A percentile compares a stretch with the other conserved stretches of the same genome.
phyloP scores from a whole-genome alignment of 805 yeast genomes.

The Saccharomycopsis schoenii region DNA sequence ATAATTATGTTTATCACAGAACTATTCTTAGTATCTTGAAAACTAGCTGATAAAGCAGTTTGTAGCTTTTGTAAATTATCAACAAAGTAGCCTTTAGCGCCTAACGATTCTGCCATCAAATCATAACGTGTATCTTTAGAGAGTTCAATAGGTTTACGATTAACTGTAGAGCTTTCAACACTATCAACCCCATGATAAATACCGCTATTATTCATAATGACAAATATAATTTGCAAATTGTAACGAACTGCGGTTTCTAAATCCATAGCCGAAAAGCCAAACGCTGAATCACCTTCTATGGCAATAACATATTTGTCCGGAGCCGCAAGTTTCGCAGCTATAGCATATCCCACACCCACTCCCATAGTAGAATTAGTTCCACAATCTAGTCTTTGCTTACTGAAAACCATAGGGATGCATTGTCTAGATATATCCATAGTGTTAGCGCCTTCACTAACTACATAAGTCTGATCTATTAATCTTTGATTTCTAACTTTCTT shows the following conservation, averaged over 20 bases:
- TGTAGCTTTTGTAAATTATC: slow-evolving; percentile 31
- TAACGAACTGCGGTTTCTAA: slow-evolving; percentile 57
- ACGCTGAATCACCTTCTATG: slow-evolving; percentile 70
- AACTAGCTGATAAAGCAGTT: slow-evolving; percentile 28
- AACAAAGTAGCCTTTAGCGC: slow-evolving; percentile 44
- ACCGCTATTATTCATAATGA: slow-evolving; percentile 68
- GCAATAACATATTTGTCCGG: slow-evolving; percentile 41
- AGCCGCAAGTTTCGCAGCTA: slow-evolving; percentile 43
- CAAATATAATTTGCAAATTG: slow-evolving; percentile 42
- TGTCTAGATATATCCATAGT: slow-evolving; percentile 65
- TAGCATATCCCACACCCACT: slow-evolving; percentile 59
- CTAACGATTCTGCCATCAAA: slow-evolving; percentile 42
- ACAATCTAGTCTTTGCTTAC: slow-evolving; percentile 53
- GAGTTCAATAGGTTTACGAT: slow-evolving; percentile 49
- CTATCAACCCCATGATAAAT: slow-evolving; percentile 54
- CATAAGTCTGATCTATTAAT: slow-evolving; percentile 28
- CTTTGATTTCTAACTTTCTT: slow-evolving; percentile 7
- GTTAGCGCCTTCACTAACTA: slow-evolving; percentile 65
- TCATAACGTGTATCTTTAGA: slow-evolving; percentile 50
- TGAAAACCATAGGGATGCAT: slow-evolving; percentile 43
- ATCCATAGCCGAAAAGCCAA: slow-evolving; percentile 67
- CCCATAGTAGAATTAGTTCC: slow-evolving; percentile 80
- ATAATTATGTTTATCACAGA: slow-evolving; percentile 50
- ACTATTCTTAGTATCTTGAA: slow-evolving; percentile 21
- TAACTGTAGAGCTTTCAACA: slow-evolving; percentile 21